These are phyloP conservation scores for Xylariaceae sp. DNA, from an alignment of 2,329 filamentous ascomycete genomes.

Conservation along the genomic window DNA sequence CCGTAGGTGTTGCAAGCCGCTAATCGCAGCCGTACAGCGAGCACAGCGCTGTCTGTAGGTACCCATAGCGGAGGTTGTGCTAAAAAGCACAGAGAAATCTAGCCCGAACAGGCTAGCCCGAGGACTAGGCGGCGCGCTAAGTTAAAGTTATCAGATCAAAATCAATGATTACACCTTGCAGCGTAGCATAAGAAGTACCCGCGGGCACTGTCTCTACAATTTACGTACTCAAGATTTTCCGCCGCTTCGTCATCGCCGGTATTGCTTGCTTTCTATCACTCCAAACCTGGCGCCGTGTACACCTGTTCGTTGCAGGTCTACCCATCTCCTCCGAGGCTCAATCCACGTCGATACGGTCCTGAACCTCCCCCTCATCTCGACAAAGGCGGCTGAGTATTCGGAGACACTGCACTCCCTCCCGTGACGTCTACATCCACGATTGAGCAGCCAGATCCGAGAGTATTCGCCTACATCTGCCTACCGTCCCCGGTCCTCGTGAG, in stretches of 20 bases:
- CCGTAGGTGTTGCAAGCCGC: background rate
- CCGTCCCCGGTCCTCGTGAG: background rate
- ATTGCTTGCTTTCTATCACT: background rate
- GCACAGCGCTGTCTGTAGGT: background rate
- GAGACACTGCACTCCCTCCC: background rate
- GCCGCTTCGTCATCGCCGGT: slow-evolving; percentile 12
- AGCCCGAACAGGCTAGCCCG: background rate
- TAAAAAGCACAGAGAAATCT: background rate
- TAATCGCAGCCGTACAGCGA: background rate
- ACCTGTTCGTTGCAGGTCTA: background rate
- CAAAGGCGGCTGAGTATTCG: background rate
- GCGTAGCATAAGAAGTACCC: background rate
- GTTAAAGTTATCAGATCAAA: background rate
- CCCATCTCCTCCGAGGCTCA: background rate
- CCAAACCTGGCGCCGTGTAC: background rate
- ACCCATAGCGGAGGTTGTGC: background rate
- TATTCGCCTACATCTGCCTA: background rate
- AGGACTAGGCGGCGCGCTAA: background rate
- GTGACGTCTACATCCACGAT: too few species aligned
- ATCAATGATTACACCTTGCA: background rate
- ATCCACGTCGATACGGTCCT: background rate
- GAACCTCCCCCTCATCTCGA: background rate
- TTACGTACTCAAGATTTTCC: slow-evolving; percentile 18
- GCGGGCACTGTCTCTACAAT: background rate
- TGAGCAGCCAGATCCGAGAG: background rate